Evolutionary conservation across 306 rosid genomes (phyloP), one percentile per base, ranked within the genome.

Genomic region (Trifolium fragiferum): DNA sequence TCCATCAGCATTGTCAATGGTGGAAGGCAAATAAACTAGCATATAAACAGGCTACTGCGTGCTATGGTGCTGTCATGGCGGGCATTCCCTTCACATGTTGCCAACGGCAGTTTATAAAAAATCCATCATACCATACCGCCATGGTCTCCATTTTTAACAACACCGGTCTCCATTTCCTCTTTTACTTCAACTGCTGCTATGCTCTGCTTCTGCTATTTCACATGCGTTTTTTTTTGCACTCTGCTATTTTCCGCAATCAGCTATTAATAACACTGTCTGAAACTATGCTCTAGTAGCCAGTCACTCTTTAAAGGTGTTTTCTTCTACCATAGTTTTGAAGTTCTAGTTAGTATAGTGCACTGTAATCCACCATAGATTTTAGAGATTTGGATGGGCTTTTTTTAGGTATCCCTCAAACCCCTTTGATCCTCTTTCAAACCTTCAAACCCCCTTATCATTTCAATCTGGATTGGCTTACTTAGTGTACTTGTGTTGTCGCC

Each of bases 401-500:
- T 23, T 5, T 11, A 25, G n/a, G 23, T 23, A 51, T 18, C 27
- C 12, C 59, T 44, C 40, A 1, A 44, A 50, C 9, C 23, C 19
- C 4, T 8, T 5, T 15, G 57, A n/a, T 16, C 3, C 21, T 21
- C 15, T 21, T 55, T 14, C 15, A 11, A 55, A 55, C 32, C 27
- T 55, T 7, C 8, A 11, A 55, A 21, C 21, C 62, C 11, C 14
- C 8, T 10, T 20, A 55, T 55, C 62, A 55, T 14, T 20, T 33
- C 62, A 55, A 21, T 55, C 62, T 20, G 32, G 27, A 30, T 35
- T 37, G 50, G 68, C 37, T 23, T 41, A 8, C 43, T 43, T 21
- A 2, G 33, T 63, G 40, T 12, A 64, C 55, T 72, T 49, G 63
- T 58, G 23, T 73, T 71, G 41, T 10, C 5, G 32, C 55, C 54